Base-by-base conservation (phyloP, 805 yeast species). In the Yarrowia yakushimensis region DNA sequence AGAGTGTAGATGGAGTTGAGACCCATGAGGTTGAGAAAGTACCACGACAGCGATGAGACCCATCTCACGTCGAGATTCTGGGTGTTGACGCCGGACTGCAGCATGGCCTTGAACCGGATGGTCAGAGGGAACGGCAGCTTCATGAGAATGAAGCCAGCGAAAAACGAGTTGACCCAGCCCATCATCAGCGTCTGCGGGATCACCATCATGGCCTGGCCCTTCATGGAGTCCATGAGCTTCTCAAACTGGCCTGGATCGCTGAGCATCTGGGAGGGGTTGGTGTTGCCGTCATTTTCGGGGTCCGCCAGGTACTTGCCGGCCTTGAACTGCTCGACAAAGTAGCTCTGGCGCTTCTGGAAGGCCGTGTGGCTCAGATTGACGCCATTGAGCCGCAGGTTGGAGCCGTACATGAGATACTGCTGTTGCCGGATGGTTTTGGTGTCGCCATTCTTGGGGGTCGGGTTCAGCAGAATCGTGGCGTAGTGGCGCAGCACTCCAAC, bases 41-140 rank as follows among this genome's bases (percentile, higher is more conserved):
- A 94, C 98, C 98, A 94, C 5, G 97, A 90, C 20, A 94, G 87
- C 2, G 97, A 85, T 36, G 94, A 86, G 17, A 94, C 98, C 84
- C 96, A 94, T 27, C 96, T 78, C 9, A 86, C 97, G 71, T 92
- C 94, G 63, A 94, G 78, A 69, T 93, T 96, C 1, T 86, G 80
- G 0, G 98, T 91, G 63, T 79, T 81, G 13, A 94, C 87, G 8
- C 97, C 96, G 28, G 82, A 83, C 74, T 94, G 99, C 43, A 94
- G 76, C 96, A 94, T 92, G 64, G 88, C 83, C 73, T 94, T 94
- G 78, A 94, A 94, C 64, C 92, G 85, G 31, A 85, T 79, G 0
- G 98, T 94, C 63, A 94, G 77, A 2, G 97, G 96, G 76, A 94
- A 94, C 17, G 99, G 99, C 61, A 94, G 78, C 71, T 84, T 84